Percentiles rank a stretch among this genome's conserved stretches.
Evolutionary conservation across 1,284 basidiomycete species (phyloP).

Genomic region (Irpex sp.): DNA sequence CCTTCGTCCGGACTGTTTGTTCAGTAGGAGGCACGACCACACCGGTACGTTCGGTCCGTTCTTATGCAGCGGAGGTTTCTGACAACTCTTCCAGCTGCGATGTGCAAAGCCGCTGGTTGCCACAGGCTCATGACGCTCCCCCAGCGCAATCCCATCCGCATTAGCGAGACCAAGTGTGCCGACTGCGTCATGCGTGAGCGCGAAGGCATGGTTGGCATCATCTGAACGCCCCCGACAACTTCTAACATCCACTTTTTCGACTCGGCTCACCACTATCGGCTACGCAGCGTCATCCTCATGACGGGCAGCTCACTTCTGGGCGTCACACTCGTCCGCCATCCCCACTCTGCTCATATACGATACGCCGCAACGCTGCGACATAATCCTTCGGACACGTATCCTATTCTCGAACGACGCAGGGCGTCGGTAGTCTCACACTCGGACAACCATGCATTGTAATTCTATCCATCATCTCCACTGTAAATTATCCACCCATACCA

Average conservation of each 20-base stretch:
- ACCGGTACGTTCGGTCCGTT: constrained; percentile 35
- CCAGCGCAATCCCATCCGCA: constrained; percentile 69
- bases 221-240: constrained; percentile 5
- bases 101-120: constrained; percentile 56
- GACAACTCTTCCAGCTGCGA: neutral
- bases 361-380: neutral
- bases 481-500: neutral
- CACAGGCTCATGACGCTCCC: constrained; percentile 67
- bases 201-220: constrained; percentile 30
- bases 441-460: neutral
- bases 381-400: neutral
- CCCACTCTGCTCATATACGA: neutral
- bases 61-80: neutral
- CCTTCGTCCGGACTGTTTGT: constrained; percentile 57
- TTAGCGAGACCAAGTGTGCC: constrained; percentile 56
- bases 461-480: neutral
- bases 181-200: constrained; percentile 47
- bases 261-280: neutral
- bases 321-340: neutral
- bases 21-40: constrained; percentile 65
- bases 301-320: neutral
- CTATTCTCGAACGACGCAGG: neutral
- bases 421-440: neutral
- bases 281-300: neutral
- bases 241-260: neutral